Conservation (phyloP, 306 rosid genomes). For the Casuarina cunninghamiana region DNA sequence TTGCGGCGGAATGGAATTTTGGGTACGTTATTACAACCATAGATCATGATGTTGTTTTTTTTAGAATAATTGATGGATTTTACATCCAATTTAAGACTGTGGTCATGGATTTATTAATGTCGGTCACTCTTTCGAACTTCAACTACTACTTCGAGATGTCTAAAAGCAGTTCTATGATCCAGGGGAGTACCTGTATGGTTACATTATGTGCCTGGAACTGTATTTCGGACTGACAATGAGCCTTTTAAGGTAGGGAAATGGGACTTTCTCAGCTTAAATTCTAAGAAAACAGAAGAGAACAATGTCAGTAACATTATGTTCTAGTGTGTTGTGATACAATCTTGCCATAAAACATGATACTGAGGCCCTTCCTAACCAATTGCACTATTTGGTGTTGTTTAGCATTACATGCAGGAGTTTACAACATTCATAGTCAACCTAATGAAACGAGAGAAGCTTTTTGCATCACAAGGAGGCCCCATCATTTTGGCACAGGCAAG, state of each 20-base stretch:
- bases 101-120: background rate
- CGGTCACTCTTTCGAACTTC: conserved; percentile 10
- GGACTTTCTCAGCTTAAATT: conserved; percentile 18
- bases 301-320: background rate
- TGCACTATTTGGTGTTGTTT: conserved; percentile 32
- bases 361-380: conserved; percentile 24
- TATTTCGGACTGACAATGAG: conserved; percentile 76
- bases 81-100: background rate
- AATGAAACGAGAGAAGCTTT: conserved; percentile 90
- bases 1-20: conserved; percentile 58
- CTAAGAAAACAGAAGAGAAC: background rate
- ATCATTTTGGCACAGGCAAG: conserved; percentile 97
- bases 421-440: conserved; percentile 76
- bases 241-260: conserved; percentile 70
- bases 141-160: conserved; percentile 17
- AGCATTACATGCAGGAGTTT: conserved; percentile 86
- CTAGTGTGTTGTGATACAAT: background rate
- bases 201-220: conserved; percentile 86
- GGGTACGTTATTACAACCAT: conserved; percentile 32
- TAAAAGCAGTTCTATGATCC: conserved; percentile 35
- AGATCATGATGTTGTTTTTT: background rate
- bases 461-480: conserved; percentile 93
- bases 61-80: background rate
- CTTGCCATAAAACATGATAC: conserved; percentile 16
- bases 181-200: conserved; percentile 97